Base-by-base conservation (phyloP, 305 asterid species). In the Coffea humblotiana region DNA sequence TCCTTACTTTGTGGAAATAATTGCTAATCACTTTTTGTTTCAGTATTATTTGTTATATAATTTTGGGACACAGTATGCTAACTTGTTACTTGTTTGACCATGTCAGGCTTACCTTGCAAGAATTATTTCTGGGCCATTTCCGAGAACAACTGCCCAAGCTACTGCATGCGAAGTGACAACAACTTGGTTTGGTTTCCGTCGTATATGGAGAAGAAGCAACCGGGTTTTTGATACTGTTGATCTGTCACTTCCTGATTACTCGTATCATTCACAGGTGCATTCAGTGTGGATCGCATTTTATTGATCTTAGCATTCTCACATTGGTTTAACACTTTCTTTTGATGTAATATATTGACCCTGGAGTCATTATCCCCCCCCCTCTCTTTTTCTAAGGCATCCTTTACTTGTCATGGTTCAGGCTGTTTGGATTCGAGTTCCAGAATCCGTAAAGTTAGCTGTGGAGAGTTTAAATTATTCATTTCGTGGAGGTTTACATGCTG, bases 401-500 rank as follows among this genome's bases (percentile, higher is more conserved):
- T 51, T 6, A 80, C 18, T 15, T n/a, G 43, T 69, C 11, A 18
- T 45, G 78, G 68, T 61, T 72, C 86, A 96, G 98, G 99, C 99
- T 88, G 98, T 90, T 84, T 96, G 99, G 99, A 85, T 91, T 87
- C 95, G 91, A 82, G 98, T 94, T 86, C 96, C 95, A 61, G 92
- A 90, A 75, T 89, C 95, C 43, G 87, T 91, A 76, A 94, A 94
- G 88, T 86, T 83, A 85, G 87, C 88, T 66, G 91, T 96, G 70
- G 97, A 91, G 85, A 68, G 79, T 78, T 84, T 82, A 63, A 61
- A 64, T 54, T 89, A 85, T 85, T 91, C 93, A 79, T 91, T 92
- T 82, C 95, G 91, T 80, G 97, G 91, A 83, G 99, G 99, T 61
- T 87, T 96, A 83, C 99, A 94, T 87, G 98, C 99, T 86, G 97